These are phyloP conservation scores for Leccinum laetum DNA, from an alignment of 1,284 basidiomycete species.

Conservation along the genomic window DNA sequence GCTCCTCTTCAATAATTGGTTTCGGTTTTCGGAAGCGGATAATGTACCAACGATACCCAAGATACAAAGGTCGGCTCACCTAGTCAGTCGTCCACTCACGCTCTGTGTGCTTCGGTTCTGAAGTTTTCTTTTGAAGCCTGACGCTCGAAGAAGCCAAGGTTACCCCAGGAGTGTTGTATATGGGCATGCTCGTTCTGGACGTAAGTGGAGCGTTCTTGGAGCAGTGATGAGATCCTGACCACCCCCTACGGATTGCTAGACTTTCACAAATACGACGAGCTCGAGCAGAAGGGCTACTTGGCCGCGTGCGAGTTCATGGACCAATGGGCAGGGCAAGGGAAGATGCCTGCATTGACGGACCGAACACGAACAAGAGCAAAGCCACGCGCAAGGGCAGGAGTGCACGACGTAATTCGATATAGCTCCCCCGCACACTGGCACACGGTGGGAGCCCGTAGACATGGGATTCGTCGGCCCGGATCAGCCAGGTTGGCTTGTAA, in stretches of 20 bases:
- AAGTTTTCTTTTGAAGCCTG: conserved; percentile 56
- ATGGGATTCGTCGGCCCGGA: no score
- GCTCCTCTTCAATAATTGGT: conserved; percentile 92
- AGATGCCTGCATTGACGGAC: conserved; percentile 71
- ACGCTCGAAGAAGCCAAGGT: conserved; percentile 95
- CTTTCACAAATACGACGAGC: conserved; percentile 81
- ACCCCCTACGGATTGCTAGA: conserved; percentile 63
- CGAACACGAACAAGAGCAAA: conserved; percentile 38
- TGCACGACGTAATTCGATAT: no score
- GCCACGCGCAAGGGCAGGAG: conserved; percentile 54
- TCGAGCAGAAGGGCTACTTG: conserved; percentile 81
- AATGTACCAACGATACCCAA: conserved; percentile 94
- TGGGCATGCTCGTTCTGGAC: conserved; percentile 94
- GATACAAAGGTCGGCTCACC: conserved; percentile 90
- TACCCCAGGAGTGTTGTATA: conserved; percentile 86
- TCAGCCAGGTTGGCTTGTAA: no score
- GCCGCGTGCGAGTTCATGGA: conserved; percentile 71
- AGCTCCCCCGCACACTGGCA: conserved; percentile 40
- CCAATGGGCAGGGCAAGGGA: conserved; percentile 81
- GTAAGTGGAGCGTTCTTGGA: conserved; percentile 36
- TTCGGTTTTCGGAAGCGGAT: conserved; percentile 83
- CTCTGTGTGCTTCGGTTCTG: not conserved
- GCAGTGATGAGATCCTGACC: not conserved
- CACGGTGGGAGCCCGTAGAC: conserved; percentile 23
- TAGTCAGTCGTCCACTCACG: conserved; percentile 62